These are phyloP conservation scores for Chloranthus sessilifolius DNA, from an alignment of 164 flowering plant species.

Conservation along the genomic window DNA sequence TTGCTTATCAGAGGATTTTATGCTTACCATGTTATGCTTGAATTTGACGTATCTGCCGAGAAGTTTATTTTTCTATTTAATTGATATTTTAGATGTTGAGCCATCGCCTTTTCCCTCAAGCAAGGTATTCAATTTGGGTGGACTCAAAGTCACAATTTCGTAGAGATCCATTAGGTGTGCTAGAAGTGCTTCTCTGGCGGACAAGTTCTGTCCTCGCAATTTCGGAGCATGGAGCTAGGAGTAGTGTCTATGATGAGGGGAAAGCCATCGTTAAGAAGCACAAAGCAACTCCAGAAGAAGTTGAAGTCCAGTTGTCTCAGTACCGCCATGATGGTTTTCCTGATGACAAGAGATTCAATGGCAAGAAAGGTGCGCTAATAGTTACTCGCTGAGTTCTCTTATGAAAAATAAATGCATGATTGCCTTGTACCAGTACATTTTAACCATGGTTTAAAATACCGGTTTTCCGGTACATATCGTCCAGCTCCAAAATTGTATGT, in stretches of 20 bases:
- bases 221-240: conserved; percentile 96
- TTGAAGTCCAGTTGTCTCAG: conserved; percentile 70
- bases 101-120: conserved; percentile 85
- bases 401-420: too few species aligned
- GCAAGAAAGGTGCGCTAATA: conserved; percentile 71
- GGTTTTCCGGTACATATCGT: too few species aligned
- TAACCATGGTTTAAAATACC: too few species aligned
- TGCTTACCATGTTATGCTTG: background rate
- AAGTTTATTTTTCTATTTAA: conserved; percentile 4
- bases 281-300: conserved; percentile 96
- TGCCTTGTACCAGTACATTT: too few species aligned
- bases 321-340: conserved; percentile 82
- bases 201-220: conserved; percentile 77
- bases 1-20: too few species aligned
- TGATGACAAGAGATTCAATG: conserved; percentile 77
- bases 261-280: conserved; percentile 87
- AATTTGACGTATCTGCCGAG: background rate
- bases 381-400: background rate
- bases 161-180: conserved; percentile 88
- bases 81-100: conserved; percentile 69
- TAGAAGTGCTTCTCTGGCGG: conserved; percentile 96
- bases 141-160: conserved; percentile 95
- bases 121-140: conserved; percentile 93
- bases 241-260: conserved; percentile 92
- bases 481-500: too few species aligned